Evolutionary conservation across 148 eudicot genomes (phyloP).

Genomic region (Amaranthus cruentus): DNA sequence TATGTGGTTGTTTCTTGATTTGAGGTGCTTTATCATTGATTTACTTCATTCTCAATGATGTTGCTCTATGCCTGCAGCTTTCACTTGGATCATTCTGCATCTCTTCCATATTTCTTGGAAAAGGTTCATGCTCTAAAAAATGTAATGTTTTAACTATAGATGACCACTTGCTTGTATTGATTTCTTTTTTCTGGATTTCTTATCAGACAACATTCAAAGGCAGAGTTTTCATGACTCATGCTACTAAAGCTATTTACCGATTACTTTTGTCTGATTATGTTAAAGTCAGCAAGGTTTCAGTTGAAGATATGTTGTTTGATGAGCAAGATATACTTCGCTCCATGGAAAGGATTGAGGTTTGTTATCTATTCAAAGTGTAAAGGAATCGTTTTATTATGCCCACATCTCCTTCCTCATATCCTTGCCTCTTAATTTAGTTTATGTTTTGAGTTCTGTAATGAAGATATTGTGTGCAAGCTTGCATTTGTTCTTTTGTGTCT

Average conservation of each 20-base stretch:
- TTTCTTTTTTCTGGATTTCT: not conserved
- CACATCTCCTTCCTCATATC: not conserved
- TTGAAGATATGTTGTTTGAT: constrained; percentile 89
- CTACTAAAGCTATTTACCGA: constrained; percentile 90
- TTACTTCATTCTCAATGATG: not conserved
- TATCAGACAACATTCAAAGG: constrained; percentile 83
- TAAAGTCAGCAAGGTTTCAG: constrained; percentile 97
- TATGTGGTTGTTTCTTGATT: constrained; percentile 3
- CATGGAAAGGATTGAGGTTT: constrained; percentile 89
- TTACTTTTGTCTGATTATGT: constrained; percentile 86
- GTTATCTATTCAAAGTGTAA: constrained; percentile 12
- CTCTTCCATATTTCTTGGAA: constrained; percentile 92
- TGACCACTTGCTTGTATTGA: constrained; percentile 7
- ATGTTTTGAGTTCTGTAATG: no score
- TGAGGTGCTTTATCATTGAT: constrained; percentile 1
- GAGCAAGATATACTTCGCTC: constrained; percentile 95
- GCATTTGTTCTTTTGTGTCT: no score
- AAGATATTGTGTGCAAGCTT: no score
- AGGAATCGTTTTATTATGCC: not conserved
- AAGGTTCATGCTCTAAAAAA: constrained; percentile 50
- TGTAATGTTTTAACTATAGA: constrained; percentile 3
- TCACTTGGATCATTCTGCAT: constrained; percentile 99
- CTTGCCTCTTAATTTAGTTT: no score
- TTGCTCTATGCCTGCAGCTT: constrained; percentile 51
- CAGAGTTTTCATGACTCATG: constrained; percentile 94